phyloP scores from a whole-genome alignment of 2,329 filamentous ascomycete species.

The Claviceps humidiphila region DNA sequence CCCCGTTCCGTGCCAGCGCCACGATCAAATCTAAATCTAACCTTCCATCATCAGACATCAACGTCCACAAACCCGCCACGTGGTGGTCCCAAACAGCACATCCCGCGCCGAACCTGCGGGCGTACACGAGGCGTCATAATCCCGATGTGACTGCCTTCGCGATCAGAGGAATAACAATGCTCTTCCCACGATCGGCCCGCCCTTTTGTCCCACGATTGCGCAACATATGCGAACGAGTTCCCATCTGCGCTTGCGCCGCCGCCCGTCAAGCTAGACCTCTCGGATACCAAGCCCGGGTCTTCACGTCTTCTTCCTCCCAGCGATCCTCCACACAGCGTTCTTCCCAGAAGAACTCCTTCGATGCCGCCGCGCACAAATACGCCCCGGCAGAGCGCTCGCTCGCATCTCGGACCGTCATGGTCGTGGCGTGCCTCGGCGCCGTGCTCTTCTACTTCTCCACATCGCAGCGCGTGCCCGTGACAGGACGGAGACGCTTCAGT shows the following conservation, averaged over 20 bases:
- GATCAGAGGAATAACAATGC: neutral
- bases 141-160: neutral
- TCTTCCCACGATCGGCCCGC: neutral
- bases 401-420: slow-evolving; percentile 23
- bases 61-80: too few species aligned
- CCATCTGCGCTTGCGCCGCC: neutral
- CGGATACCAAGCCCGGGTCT: neutral
- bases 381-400: slow-evolving; percentile 15
- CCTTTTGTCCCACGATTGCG: neutral
- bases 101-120: too few species aligned
- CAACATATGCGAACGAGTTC: neutral
- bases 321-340: slow-evolving; percentile 8
- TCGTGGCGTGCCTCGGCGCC: slow-evolving; percentile 29
- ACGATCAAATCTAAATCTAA: too few species aligned
- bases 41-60: too few species aligned
- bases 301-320: slow-evolving; percentile 6
- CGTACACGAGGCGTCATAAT: too few species aligned
- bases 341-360: slow-evolving; percentile 10
- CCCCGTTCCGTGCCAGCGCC: too few species aligned
- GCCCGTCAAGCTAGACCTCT: neutral
- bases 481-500: slow-evolving; percentile 62
- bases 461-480: slow-evolving; percentile 59
- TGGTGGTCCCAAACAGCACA: neutral
- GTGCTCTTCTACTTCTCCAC: slow-evolving; percentile 52
- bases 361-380: slow-evolving; percentile 14